Evolutionary conservation across 371 early-diverging fungal species (phyloP), one percentile per base, ranked within the genome.

Genomic region (Rhizomucor miehei): DNA sequence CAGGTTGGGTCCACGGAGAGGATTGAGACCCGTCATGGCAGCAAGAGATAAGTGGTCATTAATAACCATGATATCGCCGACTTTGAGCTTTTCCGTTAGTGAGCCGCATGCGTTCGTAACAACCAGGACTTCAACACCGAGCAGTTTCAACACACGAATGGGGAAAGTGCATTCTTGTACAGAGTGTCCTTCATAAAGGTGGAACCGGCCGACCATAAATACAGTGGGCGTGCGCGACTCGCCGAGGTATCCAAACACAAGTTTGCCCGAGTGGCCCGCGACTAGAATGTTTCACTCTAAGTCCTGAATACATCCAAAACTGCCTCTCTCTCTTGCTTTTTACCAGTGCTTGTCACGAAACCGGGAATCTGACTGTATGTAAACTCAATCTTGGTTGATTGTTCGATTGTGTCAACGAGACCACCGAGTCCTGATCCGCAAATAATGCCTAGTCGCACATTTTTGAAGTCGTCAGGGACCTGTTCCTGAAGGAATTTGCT

Each of bases 101-200:
- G 90, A 85, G 43, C 97, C 97, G 17, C 93, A 88, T n/a, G 96
- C 97, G 65, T 95, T 95, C 43, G 96, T 95, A 40, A 91, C 91
- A 38, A 94, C 76, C 50, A 95, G 68, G 16, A 80, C 81, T 54
- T 89, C 60, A 36, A 90, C 88, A 10, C 95, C 95, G 24, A 97
- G 69, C 38, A 91, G 77, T 35, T 77, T 69, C 87, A 97, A 85
- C 36, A 97, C 88, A 37, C 97, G 89, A 40, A 96, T 80, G 23
- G 97, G 96, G 59, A 91, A 89, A 12, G 91, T 88, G 35, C 87
- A 85, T 59, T 90, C 88, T 51, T 82, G 77, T 24, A 87, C 67
- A 12, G 80, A 71, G 61, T 92, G 86, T 12, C 97, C 97, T 77
- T 91, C 92, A 54, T 93, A 93, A 59, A 82, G 89, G 69, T 93